phyloP scores from a whole-genome alignment of 2,329 filamentous ascomycete species.

The Geosmithia putterillii region DNA sequence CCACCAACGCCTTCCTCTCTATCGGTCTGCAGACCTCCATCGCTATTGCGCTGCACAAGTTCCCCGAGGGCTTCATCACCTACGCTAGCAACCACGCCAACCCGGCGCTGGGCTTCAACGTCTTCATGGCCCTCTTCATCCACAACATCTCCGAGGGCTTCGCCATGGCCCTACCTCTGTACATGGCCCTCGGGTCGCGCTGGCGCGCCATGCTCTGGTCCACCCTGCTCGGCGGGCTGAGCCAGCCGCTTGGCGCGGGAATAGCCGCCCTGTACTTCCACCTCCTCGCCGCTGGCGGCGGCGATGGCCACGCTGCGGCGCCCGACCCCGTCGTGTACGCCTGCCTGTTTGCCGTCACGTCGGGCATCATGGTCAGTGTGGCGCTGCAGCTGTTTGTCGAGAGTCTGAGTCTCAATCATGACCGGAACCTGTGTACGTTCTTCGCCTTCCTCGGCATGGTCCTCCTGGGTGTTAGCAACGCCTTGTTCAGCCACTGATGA shows the following conservation, averaged over 20 bases:
- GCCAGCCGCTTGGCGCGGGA: conserved; percentile 75
- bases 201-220: conserved; percentile 76
- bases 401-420: conserved; percentile 71
- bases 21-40: conserved; percentile 94
- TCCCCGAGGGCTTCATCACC: conserved; percentile 79
- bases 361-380: conserved; percentile 93
- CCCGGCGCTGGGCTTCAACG: conserved; percentile 73
- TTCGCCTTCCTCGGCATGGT: conserved; percentile 83
- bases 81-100: conserved; percentile 97
- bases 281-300: too few relatives aligned
- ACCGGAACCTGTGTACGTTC: conserved; percentile 61
- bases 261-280: conserved; percentile 81
- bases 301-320: conserved; percentile 37
- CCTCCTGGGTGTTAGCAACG: conserved; percentile 72
- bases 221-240: conserved; percentile 70
- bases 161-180: conserved; percentile 82
- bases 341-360: conserved; percentile 75
- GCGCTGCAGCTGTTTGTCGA: conserved; percentile 83
- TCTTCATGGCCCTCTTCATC: conserved; percentile 92
- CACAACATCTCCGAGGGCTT: conserved; percentile 98
- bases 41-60: conserved; percentile 91
- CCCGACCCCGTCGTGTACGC: conserved; percentile 55
- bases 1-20: conserved; percentile 82
- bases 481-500: conserved; percentile 49
- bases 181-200: conserved; percentile 76